Conservation (phyloP, 495 filamentous ascomycete species). For the Schizothecium vesticola region DNA sequence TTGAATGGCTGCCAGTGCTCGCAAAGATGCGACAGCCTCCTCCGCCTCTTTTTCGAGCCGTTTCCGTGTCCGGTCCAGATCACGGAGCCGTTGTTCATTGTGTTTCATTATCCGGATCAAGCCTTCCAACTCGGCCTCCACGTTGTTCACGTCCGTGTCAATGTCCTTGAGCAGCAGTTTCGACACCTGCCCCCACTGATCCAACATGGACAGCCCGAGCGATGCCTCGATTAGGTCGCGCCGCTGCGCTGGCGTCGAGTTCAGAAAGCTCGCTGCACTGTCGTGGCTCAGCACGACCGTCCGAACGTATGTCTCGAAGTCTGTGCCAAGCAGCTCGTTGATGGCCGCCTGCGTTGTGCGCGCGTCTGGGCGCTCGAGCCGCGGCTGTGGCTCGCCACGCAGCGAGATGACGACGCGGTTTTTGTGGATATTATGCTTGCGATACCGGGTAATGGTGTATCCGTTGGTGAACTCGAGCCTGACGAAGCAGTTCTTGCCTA, state of each 20-base stretch:
- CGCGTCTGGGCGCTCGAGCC: conserved; percentile 16
- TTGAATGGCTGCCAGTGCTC: not conserved
- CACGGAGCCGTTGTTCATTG: not conserved
- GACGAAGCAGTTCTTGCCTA: conserved; percentile 5
- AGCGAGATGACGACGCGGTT: conserved; percentile 10
- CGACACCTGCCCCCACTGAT: conserved; percentile 21
- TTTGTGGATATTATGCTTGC: conserved; percentile 15
- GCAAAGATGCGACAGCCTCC: not conserved
- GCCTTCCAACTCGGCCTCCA: not conserved
- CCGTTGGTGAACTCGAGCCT: not conserved
- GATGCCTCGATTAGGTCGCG: conserved; percentile 27
- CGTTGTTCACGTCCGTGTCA: not conserved
- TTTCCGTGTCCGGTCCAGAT: not conserved
- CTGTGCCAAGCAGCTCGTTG: conserved; percentile 27
- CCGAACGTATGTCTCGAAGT: conserved; percentile 30
- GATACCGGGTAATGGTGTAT: not conserved
- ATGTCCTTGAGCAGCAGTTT: conserved; percentile 17
- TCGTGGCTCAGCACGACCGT: conserved; percentile 28
- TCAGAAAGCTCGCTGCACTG: conserved; percentile 31
- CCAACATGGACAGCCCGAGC: conserved; percentile 25
- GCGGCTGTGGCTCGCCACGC: conserved; percentile 23
- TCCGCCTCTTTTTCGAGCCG: not conserved
- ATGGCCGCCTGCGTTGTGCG: conserved; percentile 23
- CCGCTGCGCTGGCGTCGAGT: conserved; percentile 18
- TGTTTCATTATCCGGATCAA: not conserved